Conservation (phyloP, 2,329 filamentous ascomycete species). For the Fusarium sp. region DNA sequence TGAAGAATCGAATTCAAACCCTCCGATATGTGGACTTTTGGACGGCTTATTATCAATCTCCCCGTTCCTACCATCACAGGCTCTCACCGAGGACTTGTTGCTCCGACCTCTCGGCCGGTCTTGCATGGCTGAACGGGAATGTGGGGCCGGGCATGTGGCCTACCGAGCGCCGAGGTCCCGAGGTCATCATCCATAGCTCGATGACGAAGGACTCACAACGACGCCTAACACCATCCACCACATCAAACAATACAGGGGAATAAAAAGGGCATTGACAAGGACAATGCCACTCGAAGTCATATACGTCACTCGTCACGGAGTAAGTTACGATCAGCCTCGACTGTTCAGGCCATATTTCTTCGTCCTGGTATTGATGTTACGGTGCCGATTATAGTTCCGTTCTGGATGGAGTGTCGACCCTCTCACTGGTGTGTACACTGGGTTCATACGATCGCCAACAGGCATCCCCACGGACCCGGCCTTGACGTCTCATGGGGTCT, state of each 20-base stretch:
- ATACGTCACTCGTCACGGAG: slow-evolving; percentile 79
- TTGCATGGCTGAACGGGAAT: neutral
- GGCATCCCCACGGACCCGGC: slow-evolving; percentile 88
- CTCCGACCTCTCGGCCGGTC: slow-evolving; percentile 4
- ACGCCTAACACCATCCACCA: neutral
- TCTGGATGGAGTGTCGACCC: slow-evolving; percentile 89
- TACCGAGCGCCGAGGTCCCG: slow-evolving; percentile 32
- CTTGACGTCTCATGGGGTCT: slow-evolving; percentile 85
- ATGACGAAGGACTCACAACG: neutral
- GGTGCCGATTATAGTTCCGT: slow-evolving; percentile 72
- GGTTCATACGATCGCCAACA: slow-evolving; percentile 81
- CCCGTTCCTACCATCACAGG: neutral
- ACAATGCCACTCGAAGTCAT: slow-evolving; percentile 75
- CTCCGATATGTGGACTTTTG: neutral
- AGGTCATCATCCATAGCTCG: slow-evolving; percentile 1
- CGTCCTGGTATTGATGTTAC: slow-evolving; percentile 22
- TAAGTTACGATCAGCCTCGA: slow-evolving; percentile 55
- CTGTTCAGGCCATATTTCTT: neutral
- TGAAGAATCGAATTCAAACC: slow-evolving; percentile 7
- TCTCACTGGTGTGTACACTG: slow-evolving; percentile 79
- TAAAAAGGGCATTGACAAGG: neutral
- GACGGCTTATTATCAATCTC: neutral
- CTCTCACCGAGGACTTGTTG: neutral
- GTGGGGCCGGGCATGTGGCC: slow-evolving; percentile 35
- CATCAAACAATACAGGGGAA: neutral